Evolutionary conservation across 2,329 filamentous ascomycete genomes (phyloP).

Genomic region (Cryphonectria nitschkei): DNA sequence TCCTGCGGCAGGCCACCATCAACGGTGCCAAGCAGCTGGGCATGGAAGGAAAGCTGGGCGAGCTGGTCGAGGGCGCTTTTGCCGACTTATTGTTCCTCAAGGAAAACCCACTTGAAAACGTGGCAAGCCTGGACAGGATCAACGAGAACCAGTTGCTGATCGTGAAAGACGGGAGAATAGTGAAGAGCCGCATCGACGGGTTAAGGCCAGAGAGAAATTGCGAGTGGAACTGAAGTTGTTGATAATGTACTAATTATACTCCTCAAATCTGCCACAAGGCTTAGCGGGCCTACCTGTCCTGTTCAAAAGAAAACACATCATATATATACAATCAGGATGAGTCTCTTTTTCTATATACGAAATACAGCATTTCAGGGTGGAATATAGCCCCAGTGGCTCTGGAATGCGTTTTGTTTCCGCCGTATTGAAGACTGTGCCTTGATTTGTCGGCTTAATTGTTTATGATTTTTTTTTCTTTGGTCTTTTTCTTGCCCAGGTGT

Average conservation of each 20-base stretch:
- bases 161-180: conserved; percentile 53
- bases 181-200: conserved; percentile 12
- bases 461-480: too few species aligned
- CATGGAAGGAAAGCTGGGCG: conserved; percentile 48
- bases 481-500: too few species aligned
- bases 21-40: conserved; percentile 51
- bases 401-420: too few species aligned
- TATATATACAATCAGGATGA: too few species aligned
- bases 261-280: too few species aligned
- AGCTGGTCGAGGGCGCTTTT: conserved; percentile 48
- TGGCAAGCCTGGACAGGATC: conserved; percentile 49
- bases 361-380: too few species aligned
- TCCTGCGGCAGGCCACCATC: conserved; percentile 35
- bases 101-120: conserved; percentile 54
- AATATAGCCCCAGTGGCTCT: too few species aligned
- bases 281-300: too few species aligned
- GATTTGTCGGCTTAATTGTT: too few species aligned
- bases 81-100: conserved; percentile 55
- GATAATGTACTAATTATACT: not conserved
- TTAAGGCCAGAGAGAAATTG: conserved; percentile 12
- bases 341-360: too few species aligned
- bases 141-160: conserved; percentile 49
- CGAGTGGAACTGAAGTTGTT: not conserved
- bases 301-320: too few species aligned
- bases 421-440: too few species aligned